phyloP scores from a whole-genome alignment of 208 protist genomes.

The Zelonia costaricensis region DNA sequence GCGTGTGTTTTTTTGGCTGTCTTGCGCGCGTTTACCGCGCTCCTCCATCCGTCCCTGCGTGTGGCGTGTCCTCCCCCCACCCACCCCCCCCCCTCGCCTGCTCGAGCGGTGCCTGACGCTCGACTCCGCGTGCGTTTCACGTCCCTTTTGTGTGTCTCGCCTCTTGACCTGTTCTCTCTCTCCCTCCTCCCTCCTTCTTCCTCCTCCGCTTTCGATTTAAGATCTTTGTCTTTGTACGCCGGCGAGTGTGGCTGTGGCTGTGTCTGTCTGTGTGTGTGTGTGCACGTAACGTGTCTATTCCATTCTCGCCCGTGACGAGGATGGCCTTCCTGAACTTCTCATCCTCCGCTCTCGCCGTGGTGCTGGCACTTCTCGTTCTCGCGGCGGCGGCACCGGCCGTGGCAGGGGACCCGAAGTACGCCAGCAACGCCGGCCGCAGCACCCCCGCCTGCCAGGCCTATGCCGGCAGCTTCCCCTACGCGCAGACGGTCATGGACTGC shows the following conservation, averaged over 20 bases:
- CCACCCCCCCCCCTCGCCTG: too few relatives aligned
- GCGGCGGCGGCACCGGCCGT: neutral
- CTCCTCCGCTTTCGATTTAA: neutral
- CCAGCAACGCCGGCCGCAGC: neutral
- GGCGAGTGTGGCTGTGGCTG: too few relatives aligned
- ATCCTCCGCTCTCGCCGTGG: neutral
- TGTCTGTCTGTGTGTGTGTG: neutral
- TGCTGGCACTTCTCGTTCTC: neutral
- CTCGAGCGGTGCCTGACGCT: too few relatives aligned
- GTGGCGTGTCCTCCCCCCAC: too few relatives aligned
- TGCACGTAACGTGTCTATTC: neutral
- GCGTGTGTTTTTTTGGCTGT: neutral
- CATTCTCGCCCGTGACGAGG: neutral
- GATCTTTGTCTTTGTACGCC: too few relatives aligned
- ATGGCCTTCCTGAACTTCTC: neutral
- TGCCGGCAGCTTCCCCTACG: conserved; percentile 17
- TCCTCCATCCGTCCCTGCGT: too few relatives aligned
- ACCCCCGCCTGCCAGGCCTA: conserved; percentile 6
- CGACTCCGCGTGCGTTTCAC: neutral
- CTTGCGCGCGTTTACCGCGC: too few relatives aligned
- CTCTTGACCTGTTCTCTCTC: neutral
- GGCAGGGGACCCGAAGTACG: too few relatives aligned
- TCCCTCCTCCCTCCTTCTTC: neutral
- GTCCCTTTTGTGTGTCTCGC: neutral
- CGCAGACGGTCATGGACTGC: conserved; percentile 7